phyloP scores from a whole-genome alignment of 2,329 filamentous ascomycete species.

The Mycosphaerella sp. region DNA sequence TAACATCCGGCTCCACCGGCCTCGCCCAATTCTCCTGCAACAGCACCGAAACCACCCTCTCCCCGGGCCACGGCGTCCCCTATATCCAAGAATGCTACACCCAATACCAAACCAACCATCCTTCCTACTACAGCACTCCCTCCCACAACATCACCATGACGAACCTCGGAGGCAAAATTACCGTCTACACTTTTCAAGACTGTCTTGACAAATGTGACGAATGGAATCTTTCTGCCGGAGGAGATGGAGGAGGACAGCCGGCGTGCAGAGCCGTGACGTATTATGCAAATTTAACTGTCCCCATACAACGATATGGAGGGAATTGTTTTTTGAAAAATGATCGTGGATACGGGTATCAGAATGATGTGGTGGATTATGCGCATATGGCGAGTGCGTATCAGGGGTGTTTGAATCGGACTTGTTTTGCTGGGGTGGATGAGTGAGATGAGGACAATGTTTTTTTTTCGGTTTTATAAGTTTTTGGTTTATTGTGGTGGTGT shows the following conservation, averaged over 20 bases:
- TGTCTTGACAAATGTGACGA: constrained; percentile 13
- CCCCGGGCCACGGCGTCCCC: not conserved
- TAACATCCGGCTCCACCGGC: constrained; percentile 14
- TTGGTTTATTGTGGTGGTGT: too few relatives aligned
- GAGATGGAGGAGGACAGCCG: not conserved
- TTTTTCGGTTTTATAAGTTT: too few relatives aligned
- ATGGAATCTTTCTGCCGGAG: not conserved
- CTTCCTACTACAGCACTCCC: constrained; percentile 11
- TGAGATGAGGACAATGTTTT: too few relatives aligned
- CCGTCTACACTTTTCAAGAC: constrained; percentile 12
- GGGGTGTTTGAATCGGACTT: constrained; percentile 12
- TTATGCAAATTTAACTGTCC: constrained; percentile 12
- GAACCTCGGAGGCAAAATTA: constrained; percentile 11
- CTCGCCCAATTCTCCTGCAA: constrained; percentile 16
- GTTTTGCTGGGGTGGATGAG: not conserved
- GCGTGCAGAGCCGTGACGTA: constrained; percentile 14
- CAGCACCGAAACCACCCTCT: constrained; percentile 6
- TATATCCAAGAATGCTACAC: constrained; percentile 14
- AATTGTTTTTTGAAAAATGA: constrained; percentile 21
- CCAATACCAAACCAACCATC: constrained; percentile 4
- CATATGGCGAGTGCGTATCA: constrained; percentile 14
- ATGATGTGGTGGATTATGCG: constrained; percentile 11
- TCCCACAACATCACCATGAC: constrained; percentile 9
- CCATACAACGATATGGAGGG: constrained; percentile 11
- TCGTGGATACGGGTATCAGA: constrained; percentile 4